Evolutionary conservation across 768 basidiomycete genomes (phyloP), one percentile per base, ranked within the genome.

Genomic region (Rossbeevera mucosa): DNA sequence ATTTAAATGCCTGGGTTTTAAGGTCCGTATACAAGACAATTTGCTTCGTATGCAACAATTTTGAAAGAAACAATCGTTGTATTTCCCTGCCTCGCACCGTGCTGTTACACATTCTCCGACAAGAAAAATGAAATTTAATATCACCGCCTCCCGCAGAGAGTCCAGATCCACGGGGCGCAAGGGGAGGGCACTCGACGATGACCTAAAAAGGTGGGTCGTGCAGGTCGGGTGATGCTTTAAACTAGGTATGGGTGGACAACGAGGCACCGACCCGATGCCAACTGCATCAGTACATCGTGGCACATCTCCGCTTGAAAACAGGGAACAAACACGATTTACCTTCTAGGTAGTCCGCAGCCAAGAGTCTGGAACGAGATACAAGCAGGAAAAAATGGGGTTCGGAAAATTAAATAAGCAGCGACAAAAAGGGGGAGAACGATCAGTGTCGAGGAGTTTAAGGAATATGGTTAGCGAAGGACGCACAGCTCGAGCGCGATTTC

Each of bases 401-500:
- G 18, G 43, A 56, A 50, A 50, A 5, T 36, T 43, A 8, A 51
- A 43, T 24, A 22, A 18, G 20, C n/a, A 24, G 30, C 9, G 24
- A 21, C 31, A 22, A 28, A 51, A 40, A 7, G 4, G 54, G 24
- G 28, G 21, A 36, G 9, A 18, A 40, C 20, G 42, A 63, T 67
- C 63, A 63, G 48, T 52, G 45, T 12, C 3, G 20, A 14, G 1
- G 21, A 25, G 4, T 45, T 45, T 42, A 41, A 21, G 52, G 51
- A 41, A 47, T 29, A 29, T 28, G 14, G 38, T 3, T 30, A n/a
- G 25, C 44, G 7, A 48, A 48, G 30, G 46, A 80, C 91, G 65
- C 59, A 96, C 94, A 95, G 68, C 67, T 96, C 94, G 6, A 97
- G 70, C 1, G 89, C 88, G 43, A 96, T 80, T 67, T 95, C 93